Base-by-base conservation (phyloP, 805 yeast genomes). In the Kodamaea kaohsiungensis region DNA sequence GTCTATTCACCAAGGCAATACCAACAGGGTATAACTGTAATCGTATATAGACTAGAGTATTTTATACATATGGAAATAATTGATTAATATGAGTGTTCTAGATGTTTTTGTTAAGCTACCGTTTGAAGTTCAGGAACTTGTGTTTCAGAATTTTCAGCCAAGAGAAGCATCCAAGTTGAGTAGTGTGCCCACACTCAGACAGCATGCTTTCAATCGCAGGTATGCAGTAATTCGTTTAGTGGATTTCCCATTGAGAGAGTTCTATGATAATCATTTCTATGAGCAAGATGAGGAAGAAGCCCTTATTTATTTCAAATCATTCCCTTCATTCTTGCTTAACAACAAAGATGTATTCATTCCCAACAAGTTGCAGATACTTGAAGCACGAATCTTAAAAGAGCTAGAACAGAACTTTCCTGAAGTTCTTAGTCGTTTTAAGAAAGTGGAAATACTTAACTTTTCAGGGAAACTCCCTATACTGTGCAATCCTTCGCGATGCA, bases 251-350 rank as follows among this genome's bases (percentile, higher is more conserved):
- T 40, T 48, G 40, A 22, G 42, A 9, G 43, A 40, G 27, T 43
- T 48, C 39, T 40, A 39, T 35, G 51, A 48, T 10, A 17, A 12
- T 7, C 37, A 22, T 15, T 18, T 15, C 12, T 9, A 22, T 38
- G 43, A 37, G 18, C 42, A 48, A 15, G 51, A 48, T n/a, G 46
- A 48, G 35, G 40, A 25, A 15, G 46, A 40, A 16, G 46, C 51
- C 2, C 16, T 30, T 7, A 40, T 48, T n/a, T 43, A 48, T 33
- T 16, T n/a, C 10, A 27, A 27, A 13, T 8, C 27, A 2, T 33
- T 48, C 27, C 45, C 43, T 4, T 9, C 39, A 15, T 48, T 48
- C 17, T 39, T 48, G 46, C 46, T 7, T 12, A 10, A 15, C 7
- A 48, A 48, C 46, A 25, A 18, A 5, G 40, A 27, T 22, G 51